Conservation (phyloP, 331 rosid genomes). For the Malus hybrid region DNA sequence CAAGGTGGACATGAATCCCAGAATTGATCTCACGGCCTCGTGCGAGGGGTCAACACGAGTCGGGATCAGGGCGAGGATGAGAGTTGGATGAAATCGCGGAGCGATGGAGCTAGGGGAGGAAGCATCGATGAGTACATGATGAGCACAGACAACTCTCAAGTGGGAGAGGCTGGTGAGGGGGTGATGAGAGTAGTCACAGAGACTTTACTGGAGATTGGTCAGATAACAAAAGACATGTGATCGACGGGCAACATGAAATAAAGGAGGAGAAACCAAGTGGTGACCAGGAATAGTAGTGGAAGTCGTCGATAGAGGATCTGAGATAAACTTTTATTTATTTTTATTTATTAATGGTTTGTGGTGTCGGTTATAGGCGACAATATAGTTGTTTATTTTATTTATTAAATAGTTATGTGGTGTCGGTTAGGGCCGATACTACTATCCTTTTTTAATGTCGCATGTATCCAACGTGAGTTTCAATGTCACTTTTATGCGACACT, state of each 20-base stretch:
- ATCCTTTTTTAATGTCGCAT: too few species aligned
- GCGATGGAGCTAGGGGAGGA: background rate
- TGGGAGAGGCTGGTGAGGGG: background rate
- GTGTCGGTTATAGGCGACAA: too few species aligned
- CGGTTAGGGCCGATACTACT: too few species aligned
- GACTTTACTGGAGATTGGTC: background rate
- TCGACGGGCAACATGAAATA: background rate
- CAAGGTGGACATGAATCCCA: background rate
- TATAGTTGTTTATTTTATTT: too few species aligned
- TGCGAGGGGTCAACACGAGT: background rate
- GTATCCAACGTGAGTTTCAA: too few species aligned
- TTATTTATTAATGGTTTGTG: too few species aligned
- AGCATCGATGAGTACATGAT: background rate
- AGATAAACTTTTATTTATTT: too few species aligned
- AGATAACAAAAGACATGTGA: background rate
- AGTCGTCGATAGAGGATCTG: background rate
- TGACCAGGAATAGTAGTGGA: background rate
- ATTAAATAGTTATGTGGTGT: too few species aligned
- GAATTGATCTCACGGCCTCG: background rate
- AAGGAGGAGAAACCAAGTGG: background rate
- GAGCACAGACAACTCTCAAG: background rate
- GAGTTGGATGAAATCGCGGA: background rate
- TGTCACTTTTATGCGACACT: too few species aligned
- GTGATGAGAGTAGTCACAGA: conserved; percentile 20
- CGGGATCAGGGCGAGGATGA: background rate